Evolutionary conservation across 2,329 filamentous ascomycete species (phyloP), one percentile per base, ranked within the genome.

Genomic region (Xylaria hypoxylon): DNA sequence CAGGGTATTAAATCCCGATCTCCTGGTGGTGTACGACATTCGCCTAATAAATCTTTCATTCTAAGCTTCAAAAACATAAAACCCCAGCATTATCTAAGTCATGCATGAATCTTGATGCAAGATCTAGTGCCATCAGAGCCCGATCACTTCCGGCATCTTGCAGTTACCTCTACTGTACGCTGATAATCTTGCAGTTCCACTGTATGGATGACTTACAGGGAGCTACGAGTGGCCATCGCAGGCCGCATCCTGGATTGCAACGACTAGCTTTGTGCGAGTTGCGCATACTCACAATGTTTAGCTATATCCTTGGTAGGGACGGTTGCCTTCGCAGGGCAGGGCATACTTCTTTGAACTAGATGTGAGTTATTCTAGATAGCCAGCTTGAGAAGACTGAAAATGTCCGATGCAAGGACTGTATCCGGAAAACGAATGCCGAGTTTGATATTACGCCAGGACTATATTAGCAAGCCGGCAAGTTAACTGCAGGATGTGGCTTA

Each of bases 111-210:
- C 24, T 38, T 24, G 45, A 64, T 68, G 63, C 63, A 59, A 68
- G 66, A 68, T 68, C 47, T 15, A 66, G 56, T 60, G 59, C 24
- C 51, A 47, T 63, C 26, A 56, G 62, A 63, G 38, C 50, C 65
- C 62, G 55, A 68, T 33, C 31, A 51, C 28, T 64, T 38, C 47
- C 61, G 65, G 51, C 28, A 55, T 42, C 22, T 28, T 42, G 50
- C 56, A 61, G 56, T 50, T 24, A 15, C 19, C 13, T 40, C 28
- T 45, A 58, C 28, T 26, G 38, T 48, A 38, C 35, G 35, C 15
- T 44, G 19, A 42, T 40, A 31, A 58, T 58, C 19, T 38, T 47
- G 42, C 28, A 35, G 56, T 64, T 56, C 13, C 44, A 64, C 45
- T 56, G 42, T 45, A 31, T n/a, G 44, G n/a, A 47, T 52, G 10